phyloP scores from a whole-genome alignment of 208 protist species.

The Trichomonas gallinae region DNA sequence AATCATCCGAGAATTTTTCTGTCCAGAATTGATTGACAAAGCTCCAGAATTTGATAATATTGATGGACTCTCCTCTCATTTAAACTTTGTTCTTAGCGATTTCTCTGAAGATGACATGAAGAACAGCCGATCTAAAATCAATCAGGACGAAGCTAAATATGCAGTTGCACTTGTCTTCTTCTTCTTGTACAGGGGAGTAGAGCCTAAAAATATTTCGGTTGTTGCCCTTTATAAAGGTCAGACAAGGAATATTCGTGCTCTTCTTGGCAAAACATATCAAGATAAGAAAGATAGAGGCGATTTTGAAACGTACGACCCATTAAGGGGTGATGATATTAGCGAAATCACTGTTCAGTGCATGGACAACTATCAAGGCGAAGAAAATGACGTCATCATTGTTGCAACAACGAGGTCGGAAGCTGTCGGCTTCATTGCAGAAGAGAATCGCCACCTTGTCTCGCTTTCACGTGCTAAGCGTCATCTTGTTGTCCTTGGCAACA shows the following conservation, averaged over 20 bases:
- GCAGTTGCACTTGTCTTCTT: not conserved
- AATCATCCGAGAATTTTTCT: not conserved
- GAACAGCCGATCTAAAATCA: not conserved
- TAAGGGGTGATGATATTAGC: not conserved
- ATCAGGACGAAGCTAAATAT: not conserved
- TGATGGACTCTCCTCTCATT: not conserved
- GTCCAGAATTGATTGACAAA: not conserved
- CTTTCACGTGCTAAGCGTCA: not conserved
- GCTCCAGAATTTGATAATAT: not conserved
- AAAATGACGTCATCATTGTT: constrained; percentile 4
- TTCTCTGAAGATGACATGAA: not conserved
- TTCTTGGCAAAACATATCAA: not conserved
- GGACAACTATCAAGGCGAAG: constrained; percentile 14
- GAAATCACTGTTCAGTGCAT: not conserved
- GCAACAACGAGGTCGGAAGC: not conserved
- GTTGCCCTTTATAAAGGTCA: constrained; percentile 1
- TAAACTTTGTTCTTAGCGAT: not conserved
- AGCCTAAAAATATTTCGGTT: not conserved
- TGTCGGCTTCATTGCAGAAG: not conserved
- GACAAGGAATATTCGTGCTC: not conserved
- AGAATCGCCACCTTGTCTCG: not conserved
- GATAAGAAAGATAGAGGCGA: not conserved
- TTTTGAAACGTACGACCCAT: not conserved
- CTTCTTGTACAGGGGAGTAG: not conserved
- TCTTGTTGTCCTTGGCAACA: not conserved